Percentiles rank a stretch among this genome's conserved stretches.
Evolutionary conservation across 2,329 filamentous ascomycete species (phyloP).

Genomic region (Botrytis squamosa): DNA sequence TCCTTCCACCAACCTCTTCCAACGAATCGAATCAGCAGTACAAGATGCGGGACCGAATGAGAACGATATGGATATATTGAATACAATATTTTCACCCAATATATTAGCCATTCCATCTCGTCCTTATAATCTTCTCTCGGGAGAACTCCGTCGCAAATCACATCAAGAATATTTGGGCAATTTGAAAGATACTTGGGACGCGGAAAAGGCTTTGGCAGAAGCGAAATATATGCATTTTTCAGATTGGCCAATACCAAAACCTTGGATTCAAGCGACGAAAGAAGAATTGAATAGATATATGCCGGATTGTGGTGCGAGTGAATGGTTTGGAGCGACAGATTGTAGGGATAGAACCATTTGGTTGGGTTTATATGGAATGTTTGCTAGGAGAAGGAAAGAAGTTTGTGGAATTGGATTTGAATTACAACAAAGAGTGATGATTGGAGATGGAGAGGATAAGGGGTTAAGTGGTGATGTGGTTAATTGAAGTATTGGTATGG

Average conservation of each 20-base stretch:
- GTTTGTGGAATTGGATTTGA: slow-evolving; percentile 37
- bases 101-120: slow-evolving; percentile 57
- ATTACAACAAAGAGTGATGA: slow-evolving; percentile 20
- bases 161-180: slow-evolving; percentile 51
- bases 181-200: slow-evolving; percentile 52
- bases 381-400: slow-evolving; percentile 30
- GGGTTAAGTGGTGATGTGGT: background rate
- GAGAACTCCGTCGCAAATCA: slow-evolving; percentile 54
- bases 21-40: slow-evolving; percentile 28
- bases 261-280: slow-evolving; percentile 45
- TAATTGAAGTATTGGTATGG: background rate
- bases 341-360: slow-evolving; percentile 35
- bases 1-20: slow-evolving; percentile 29
- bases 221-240: slow-evolving; percentile 60
- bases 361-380: slow-evolving; percentile 34
- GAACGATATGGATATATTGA: slow-evolving; percentile 42
- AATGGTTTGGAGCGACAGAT: slow-evolving; percentile 36
- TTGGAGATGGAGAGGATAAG: background rate
- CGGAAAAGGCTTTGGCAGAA: slow-evolving; percentile 49
- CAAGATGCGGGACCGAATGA: slow-evolving; percentile 26
- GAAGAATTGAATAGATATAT: slow-evolving; percentile 36
- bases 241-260: slow-evolving; percentile 61
- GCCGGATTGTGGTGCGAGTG: slow-evolving; percentile 33
- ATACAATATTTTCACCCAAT: slow-evolving; percentile 50
- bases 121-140: slow-evolving; percentile 53